These are phyloP conservation scores for Lactarius vividus DNA, from an alignment of 768 basidiomycete species.

Conservation along the genomic window DNA sequence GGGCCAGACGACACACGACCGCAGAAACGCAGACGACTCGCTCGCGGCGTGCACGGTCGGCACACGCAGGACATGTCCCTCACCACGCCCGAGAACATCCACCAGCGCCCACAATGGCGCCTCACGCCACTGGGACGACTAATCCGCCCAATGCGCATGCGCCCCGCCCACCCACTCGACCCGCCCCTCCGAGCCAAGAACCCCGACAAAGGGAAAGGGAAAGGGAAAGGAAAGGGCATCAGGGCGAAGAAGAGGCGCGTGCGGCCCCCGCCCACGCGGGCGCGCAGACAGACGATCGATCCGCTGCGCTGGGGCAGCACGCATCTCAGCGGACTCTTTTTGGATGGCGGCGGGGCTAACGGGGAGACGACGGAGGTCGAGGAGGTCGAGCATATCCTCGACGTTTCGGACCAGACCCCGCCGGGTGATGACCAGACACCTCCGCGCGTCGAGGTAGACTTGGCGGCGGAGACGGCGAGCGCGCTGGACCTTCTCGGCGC, in stretches of 20 bases:
- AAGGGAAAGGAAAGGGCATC: conserved; percentile 28
- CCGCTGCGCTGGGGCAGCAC: conserved; percentile 67
- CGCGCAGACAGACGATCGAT: conserved; percentile 66
- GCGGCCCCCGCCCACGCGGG: conserved; percentile 54
- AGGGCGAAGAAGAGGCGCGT: conserved; percentile 42
- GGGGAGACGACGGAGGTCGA: conserved; percentile 12
- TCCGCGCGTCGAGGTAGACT: conserved; percentile 29
- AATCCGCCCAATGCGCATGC: conserved; percentile 64
- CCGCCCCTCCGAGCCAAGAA: conserved; percentile 24
- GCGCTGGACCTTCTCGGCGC: conserved; percentile 49
- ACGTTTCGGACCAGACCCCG: conserved; percentile 25
- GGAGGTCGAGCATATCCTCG: conserved; percentile 25
- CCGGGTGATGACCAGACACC: not conserved
- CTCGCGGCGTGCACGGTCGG: conserved; percentile 38
- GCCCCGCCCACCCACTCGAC: conserved; percentile 59
- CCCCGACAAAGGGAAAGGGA: conserved; percentile 27
- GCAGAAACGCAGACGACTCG: conserved; percentile 43
- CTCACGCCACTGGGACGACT: conserved; percentile 65
- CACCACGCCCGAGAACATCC: conserved; percentile 56
- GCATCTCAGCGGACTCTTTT: conserved; percentile 66
- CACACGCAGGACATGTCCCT: conserved; percentile 64
- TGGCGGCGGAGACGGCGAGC: conserved; percentile 45
- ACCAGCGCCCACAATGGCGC: conserved; percentile 59
- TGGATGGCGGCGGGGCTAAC: conserved; percentile 38
- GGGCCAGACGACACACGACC: conserved; percentile 36